Evolutionary conservation across 805 yeast genomes (phyloP).

Genomic region (Ogataea degrootiae): DNA sequence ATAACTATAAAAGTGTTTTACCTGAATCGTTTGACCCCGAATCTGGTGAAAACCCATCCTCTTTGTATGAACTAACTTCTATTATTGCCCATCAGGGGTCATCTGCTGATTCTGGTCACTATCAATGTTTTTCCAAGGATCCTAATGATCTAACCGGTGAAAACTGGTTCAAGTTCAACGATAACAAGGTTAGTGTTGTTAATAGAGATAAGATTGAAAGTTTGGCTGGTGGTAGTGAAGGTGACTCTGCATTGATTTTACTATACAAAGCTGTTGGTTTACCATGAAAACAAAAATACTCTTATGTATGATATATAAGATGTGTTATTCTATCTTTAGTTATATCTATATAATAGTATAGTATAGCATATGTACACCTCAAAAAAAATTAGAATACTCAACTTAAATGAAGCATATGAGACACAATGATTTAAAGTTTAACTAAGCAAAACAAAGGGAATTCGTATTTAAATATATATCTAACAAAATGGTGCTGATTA

Average conservation of each 20-base stretch:
- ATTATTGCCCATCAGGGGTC: constrained; percentile 93
- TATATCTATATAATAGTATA: neutral
- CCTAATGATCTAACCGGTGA: constrained; percentile 58
- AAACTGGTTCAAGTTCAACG: constrained; percentile 93
- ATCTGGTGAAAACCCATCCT: constrained; percentile 77
- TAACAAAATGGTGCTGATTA: too few relatives aligned
- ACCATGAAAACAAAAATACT: constrained; percentile 18
- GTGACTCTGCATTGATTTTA: constrained; percentile 89
- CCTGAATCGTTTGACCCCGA: constrained; percentile 36
- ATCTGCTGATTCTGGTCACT: constrained; percentile 95
- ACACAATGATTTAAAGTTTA: too few relatives aligned
- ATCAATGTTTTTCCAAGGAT: constrained; percentile 84
- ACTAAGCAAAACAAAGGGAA: too few relatives aligned
- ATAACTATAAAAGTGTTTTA: constrained; percentile 39
- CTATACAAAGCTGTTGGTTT: constrained; percentile 80
- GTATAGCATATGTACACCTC: too few relatives aligned
- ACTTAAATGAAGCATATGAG: too few relatives aligned
- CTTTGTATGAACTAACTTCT: constrained; percentile 77
- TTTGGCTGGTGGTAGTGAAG: constrained; percentile 96
- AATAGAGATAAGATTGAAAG: constrained; percentile 75
- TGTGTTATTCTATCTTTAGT: neutral
- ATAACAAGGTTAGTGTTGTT: constrained; percentile 79
- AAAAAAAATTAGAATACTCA: too few relatives aligned
- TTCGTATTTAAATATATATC: too few relatives aligned
- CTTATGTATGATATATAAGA: neutral